Conservation (phyloP, 805 yeast species). For the Nakazawaea molendinolei region DNA sequence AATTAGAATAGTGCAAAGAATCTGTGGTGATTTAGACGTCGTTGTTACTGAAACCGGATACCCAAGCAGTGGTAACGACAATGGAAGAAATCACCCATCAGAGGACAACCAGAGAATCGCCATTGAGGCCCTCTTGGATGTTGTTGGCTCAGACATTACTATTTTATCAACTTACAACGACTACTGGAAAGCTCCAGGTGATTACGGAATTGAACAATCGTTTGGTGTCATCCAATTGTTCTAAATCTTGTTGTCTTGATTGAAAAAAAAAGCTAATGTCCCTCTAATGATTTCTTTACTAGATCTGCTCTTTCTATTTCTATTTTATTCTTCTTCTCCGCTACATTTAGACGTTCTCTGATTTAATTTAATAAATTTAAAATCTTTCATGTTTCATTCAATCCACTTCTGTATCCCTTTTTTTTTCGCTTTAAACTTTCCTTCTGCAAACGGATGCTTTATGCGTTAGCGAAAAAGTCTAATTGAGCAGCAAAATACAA, state of each 20-base stretch:
- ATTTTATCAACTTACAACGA: slow-evolving; percentile 79
- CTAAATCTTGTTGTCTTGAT: slow-evolving; percentile 11
- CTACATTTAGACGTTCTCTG: too few relatives aligned
- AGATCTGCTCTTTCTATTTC: too few relatives aligned
- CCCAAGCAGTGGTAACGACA: slow-evolving; percentile 65
- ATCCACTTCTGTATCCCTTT: too few relatives aligned
- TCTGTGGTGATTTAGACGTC: slow-evolving; percentile 52
- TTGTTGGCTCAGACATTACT: slow-evolving; percentile 53
- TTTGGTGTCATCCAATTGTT: slow-evolving; percentile 57
- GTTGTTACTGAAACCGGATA: slow-evolving; percentile 84
- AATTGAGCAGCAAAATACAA: too few relatives aligned
- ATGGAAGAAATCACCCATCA: slow-evolving; percentile 72
- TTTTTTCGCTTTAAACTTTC: too few relatives aligned
- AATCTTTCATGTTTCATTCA: too few relatives aligned
- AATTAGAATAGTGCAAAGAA: slow-evolving; percentile 40
- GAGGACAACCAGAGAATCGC: slow-evolving; percentile 67
- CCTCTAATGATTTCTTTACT: too few relatives aligned
- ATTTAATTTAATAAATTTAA: too few relatives aligned
- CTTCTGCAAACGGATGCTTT: too few relatives aligned
- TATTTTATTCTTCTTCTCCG: too few relatives aligned
- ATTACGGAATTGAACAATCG: slow-evolving; percentile 77
- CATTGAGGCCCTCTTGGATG: slow-evolving; percentile 52
- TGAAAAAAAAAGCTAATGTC: background rate
- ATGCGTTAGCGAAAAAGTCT: too few relatives aligned
- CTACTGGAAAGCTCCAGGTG: slow-evolving; percentile 82